A percentile compares a stretch with the other conserved stretches of the same genome.
Evolutionary conservation across 257 asterid genomes (phyloP).

Genomic region (Gardenia jasminoides): DNA sequence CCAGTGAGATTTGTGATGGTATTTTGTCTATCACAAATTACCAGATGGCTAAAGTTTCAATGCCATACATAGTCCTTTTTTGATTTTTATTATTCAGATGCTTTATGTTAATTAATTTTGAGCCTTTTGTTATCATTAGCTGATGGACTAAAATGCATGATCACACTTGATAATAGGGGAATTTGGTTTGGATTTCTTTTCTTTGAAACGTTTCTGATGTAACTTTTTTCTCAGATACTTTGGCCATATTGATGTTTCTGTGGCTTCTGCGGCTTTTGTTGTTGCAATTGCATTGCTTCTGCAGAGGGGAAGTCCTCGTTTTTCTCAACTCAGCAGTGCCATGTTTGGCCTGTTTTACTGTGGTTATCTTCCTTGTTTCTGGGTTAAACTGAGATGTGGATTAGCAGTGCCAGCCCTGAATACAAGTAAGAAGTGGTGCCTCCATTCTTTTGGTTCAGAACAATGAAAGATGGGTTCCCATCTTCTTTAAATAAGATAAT

Average conservation of each 20-base stretch:
- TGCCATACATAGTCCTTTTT: not conserved
- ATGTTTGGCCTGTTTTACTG: constrained; percentile 95
- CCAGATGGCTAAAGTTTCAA: not conserved
- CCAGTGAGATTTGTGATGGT: not conserved
- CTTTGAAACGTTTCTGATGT: constrained; percentile 6
- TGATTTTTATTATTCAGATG: not conserved
- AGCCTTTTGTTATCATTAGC: not conserved
- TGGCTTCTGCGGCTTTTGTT: constrained; percentile 90
- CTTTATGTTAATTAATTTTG: not conserved
- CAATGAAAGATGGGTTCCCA: not conserved
- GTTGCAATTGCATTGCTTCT: constrained; percentile 70
- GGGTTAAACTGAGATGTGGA: constrained; percentile 95
- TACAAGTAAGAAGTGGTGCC: constrained; percentile 56
- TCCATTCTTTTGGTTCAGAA: not conserved
- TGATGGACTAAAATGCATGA: not conserved
- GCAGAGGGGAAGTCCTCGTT: constrained; percentile 91
- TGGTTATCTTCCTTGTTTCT: constrained; percentile 98
- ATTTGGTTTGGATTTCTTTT: constrained; percentile 5
- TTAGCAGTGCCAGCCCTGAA: constrained; percentile 80
- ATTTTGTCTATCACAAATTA: not conserved
- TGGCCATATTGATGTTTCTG: constrained; percentile 89
- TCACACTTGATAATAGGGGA: not conserved
- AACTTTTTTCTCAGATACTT: constrained; percentile 54
- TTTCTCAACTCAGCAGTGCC: constrained; percentile 89
- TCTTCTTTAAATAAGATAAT: not conserved